Evolutionary conservation across 257 asterid species (phyloP), one percentile per base, ranked within the genome.

Genomic region (Linaria vulgaris): DNA sequence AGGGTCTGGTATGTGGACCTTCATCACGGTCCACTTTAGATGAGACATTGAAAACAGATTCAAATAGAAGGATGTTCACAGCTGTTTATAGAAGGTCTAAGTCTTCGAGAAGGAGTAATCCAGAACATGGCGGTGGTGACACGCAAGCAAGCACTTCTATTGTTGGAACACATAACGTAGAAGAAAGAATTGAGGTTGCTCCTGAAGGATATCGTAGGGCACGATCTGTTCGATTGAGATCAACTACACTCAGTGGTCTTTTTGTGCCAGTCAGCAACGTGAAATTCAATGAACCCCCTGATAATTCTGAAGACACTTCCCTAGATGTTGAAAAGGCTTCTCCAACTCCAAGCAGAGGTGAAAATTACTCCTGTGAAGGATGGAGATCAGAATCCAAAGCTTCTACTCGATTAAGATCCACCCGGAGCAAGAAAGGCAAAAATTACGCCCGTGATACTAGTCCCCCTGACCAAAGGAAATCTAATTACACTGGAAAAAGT

Each of bases 11-110:
- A 27, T 78, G 73, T 68, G 82, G 77, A 62, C 68, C 85, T 79
- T 62, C 73, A 12, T 70, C 83, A 46, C 61, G 55, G 60, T 67
- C 83, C 46, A 69, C 65, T 58, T 58, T 77, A 73, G 83, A 76
- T 60, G 92, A 72, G 54, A 66, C 84, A 5, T 72, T 72, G 73
- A 83, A 74, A 63, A 50, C 66, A 72, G 90, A 80, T 68, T 77
- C 88, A 23, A 83, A 68, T 69, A 82, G 78, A 75, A 78, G 91
- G 85, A 82, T 78, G 85, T 80, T 84, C 59, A 69, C 82, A 54
- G 90, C 95, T 52, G 96, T 94, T 71, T 94, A 94, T 78, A 69
- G 84, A 74, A 84, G 99, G 83, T 79, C 79, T 67, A 91, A 76
- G 77, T 70, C 80, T 74, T 72, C 77, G 49, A 80, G 78, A 76